Percentiles rank a stretch among this genome's conserved stretches.
Evolutionary conservation across 1,284 basidiomycete species (phyloP).

Genomic region (Kalmanozyma brasiliensis): DNA sequence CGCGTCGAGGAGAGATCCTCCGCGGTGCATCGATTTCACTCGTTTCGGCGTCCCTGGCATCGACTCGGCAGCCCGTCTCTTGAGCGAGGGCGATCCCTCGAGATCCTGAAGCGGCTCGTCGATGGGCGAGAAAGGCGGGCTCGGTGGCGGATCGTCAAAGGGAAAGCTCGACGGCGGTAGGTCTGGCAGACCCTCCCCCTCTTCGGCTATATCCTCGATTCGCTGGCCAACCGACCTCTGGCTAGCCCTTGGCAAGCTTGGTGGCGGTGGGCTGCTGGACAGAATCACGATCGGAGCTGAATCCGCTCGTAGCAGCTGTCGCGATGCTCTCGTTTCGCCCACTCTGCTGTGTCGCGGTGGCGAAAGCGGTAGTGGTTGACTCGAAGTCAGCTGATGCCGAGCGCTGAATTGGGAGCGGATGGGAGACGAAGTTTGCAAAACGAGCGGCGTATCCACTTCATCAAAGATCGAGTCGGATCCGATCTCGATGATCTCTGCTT

Average conservation of each 20-base stretch:
- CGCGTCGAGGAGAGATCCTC: slow-evolving; percentile 32
- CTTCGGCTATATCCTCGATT: slow-evolving; percentile 14
- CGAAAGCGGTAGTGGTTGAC: slow-evolving; percentile 19
- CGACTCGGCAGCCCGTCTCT: slow-evolving; percentile 5
- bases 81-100: slow-evolving; percentile 13
- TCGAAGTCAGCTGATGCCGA: slow-evolving; percentile 17
- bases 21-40: slow-evolving; percentile 6
- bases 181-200: slow-evolving; percentile 4
- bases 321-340: background rate
- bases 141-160: slow-evolving; percentile 17
- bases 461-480: slow-evolving; percentile 36
- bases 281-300: slow-evolving; percentile 42
- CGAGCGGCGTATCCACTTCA: slow-evolving; percentile 8
- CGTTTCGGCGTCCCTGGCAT: slow-evolving; percentile 11
- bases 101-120: background rate
- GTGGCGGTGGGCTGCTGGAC: slow-evolving; percentile 41
- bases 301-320: slow-evolving; percentile 5
- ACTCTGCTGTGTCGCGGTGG: slow-evolving; percentile 6
- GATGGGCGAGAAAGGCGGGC: slow-evolving; percentile 26
- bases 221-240: slow-evolving; percentile 7
- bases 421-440: slow-evolving; percentile 22
- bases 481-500: slow-evolving; percentile 37
- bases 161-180: slow-evolving; percentile 27
- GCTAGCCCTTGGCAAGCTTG: slow-evolving; percentile 15
- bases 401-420: slow-evolving; percentile 40